A percentile compares a stretch with the other conserved stretches of the same genome.
phyloP scores from a whole-genome alignment of 345 rosid genomes.

The Citrus mangshanensis region DNA sequence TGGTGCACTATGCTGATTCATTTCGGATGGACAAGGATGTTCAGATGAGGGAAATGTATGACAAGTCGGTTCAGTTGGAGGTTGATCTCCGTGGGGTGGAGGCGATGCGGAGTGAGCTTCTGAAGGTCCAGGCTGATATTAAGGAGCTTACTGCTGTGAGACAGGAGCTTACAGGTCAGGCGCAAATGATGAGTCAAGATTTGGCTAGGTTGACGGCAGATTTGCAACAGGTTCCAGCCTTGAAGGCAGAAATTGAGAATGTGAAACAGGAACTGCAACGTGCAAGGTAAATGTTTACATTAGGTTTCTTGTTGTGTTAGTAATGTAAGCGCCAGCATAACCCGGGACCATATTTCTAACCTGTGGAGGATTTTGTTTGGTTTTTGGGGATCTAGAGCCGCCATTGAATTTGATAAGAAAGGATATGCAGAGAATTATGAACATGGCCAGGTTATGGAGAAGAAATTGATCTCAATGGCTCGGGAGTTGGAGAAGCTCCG shows the following conservation, averaged over 20 bases:
- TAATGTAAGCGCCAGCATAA: not conserved
- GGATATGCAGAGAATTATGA: constrained; percentile 94
- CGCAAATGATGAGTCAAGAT: constrained; percentile 69
- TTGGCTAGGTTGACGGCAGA: constrained; percentile 66
- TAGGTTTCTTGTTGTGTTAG: not conserved
- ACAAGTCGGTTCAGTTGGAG: constrained; percentile 61
- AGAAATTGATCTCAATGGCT: constrained; percentile 87
- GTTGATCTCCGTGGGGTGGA: constrained; percentile 68
- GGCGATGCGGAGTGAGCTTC: constrained; percentile 58
- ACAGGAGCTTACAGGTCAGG: constrained; percentile 69
- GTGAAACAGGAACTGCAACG: constrained; percentile 90
- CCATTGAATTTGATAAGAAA: constrained; percentile 94
- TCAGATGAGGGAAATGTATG: constrained; percentile 85
- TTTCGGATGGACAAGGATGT: constrained; percentile 70
- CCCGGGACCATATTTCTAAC: not conserved
- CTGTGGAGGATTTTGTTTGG: not conserved
- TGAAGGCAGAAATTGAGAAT: constrained; percentile 73
- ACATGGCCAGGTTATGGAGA: constrained; percentile 90
- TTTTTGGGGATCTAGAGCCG: constrained; percentile 48
- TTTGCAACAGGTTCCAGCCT: constrained; percentile 64
- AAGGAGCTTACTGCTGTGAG: constrained; percentile 66
- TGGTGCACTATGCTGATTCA: constrained; percentile 59
- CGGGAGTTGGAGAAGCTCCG: constrained; percentile 93
- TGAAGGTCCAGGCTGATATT: constrained; percentile 60
- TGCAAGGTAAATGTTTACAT: constrained; percentile 51